phyloP scores from a whole-genome alignment of 208 protist genomes.

The Acanthamoeba sp. region DNA sequence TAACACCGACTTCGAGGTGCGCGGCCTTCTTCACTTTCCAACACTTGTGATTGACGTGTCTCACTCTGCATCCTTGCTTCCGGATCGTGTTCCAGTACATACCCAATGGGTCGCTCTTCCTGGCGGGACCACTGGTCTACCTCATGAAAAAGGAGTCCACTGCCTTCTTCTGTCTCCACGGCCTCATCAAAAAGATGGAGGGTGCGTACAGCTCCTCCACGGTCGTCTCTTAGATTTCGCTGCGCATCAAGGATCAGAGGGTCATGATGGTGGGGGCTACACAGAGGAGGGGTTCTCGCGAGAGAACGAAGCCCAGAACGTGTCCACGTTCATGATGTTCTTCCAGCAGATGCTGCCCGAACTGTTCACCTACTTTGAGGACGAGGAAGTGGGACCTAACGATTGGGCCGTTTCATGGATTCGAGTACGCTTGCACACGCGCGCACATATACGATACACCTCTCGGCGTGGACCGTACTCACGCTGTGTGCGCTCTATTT shows the following conservation, averaged over 20 bases:
- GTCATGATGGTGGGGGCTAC: too few relatives aligned
- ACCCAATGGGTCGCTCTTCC: slow-evolving; percentile 68
- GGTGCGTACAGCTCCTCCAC: too few relatives aligned
- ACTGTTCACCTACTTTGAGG: slow-evolving; percentile 83
- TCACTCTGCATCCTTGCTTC: slow-evolving; percentile 22
- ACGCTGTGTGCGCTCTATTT: neutral
- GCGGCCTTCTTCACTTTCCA: neutral
- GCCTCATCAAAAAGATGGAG: slow-evolving; percentile 81
- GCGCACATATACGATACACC: neutral
- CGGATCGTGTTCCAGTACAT: slow-evolving; percentile 37
- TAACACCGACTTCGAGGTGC: slow-evolving; percentile 79
- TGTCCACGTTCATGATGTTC: slow-evolving; percentile 84
- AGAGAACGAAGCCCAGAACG: slow-evolving; percentile 74
- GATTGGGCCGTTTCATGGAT: slow-evolving; percentile 84
- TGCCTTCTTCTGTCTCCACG: slow-evolving; percentile 78
- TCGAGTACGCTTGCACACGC: neutral
- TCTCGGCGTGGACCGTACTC: too few relatives aligned
- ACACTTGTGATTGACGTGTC: neutral
- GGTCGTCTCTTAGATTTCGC: too few relatives aligned
- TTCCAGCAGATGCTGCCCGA: slow-evolving; percentile 80
- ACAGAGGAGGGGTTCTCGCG: slow-evolving; percentile 71
- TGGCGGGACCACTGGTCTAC: slow-evolving; percentile 78
- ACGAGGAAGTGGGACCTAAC: slow-evolving; percentile 83
- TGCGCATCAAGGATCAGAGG: too few relatives aligned
- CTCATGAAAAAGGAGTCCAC: slow-evolving; percentile 76